Evolutionary conservation across 805 yeast species (phyloP), one percentile per base, ranked within the genome.

Genomic region (Schwanniomyces sp.): DNA sequence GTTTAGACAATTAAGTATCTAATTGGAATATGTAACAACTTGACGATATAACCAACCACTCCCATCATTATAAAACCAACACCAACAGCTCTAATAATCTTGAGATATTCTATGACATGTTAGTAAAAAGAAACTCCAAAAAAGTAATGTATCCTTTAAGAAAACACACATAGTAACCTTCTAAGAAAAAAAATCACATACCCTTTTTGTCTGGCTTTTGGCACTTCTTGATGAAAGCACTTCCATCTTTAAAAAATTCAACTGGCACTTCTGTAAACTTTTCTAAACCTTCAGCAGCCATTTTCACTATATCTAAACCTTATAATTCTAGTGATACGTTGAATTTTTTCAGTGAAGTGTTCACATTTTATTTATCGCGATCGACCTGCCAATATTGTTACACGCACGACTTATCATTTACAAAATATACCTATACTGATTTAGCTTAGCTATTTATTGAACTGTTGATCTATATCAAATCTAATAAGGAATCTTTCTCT

Each of bases 11-110:
- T 89, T 76, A 90, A 84, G 75, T 90, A 91, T 79, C 97, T 87
- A 76, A 91, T 90, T 66, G 97, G 97, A 63, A 91, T 91, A 74
- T 91, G 97, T 61, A 91, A 78, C 62, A 92, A 82, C 75, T 92
- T 92, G 73, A 94, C 94, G 63, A 85, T 88, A 74, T 91, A 92
- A 49, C 99, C 99, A 63, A 94, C 95, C 61, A 89, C 86, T 64
- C 99, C 99, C 91, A 92, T 94, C 82, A 92, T 92, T 59, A 92
- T 76, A 73, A 92, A 92, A 57, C 99, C 99, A 54, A 91, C 79
- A 61, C 98, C 98, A 45, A 92, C 98, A 45, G 97, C 97, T 72
- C 94, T 87, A 54, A 94, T 81, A 64, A 92, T 87, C 70, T 86
- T 86, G 50, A 84, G 60, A 78, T 88, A 92, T 74, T 92, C 99